Evolutionary conservation across 805 yeast species (phyloP), one percentile per base, ranked within the genome.

Genomic region (Komagataella kurtzmanii): DNA sequence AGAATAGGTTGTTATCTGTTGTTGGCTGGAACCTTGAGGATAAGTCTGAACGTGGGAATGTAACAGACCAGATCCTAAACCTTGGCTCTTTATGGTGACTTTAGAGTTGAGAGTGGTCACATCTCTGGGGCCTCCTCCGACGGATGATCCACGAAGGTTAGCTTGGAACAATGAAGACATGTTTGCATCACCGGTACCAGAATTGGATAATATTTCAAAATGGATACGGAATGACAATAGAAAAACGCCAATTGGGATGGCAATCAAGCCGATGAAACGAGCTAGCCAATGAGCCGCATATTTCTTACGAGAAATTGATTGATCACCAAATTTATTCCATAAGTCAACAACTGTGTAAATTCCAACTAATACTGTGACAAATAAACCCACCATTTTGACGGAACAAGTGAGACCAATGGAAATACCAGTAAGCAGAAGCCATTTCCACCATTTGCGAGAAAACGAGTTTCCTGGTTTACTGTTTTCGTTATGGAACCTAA

Each of bases 341-440:
- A 93, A 73, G 61, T 93, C 97, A 51, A 80, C 84, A 45, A 87
- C 73, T 19, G 97, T 89, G 68, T 91, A 88, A 55, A 88, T 77
- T 49, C 99, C 99, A 52, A 93, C 89, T 56, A 89, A 70, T 17
- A 88, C 67, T 53, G 95, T 91, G 54, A 88, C 87, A 61, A 93
- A 88, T 52, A 91, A 75, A 60, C 99, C 99, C 53, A 93, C 98
- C 96, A 90, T 88, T 69, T 93, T 93, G 53, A 89, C 95, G 24
- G 96, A 85, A 63, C 91, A 84, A 17, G 90, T 85, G 65, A 93
- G 86, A 46, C 99, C 98, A 18, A 44, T 17, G 48, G 80, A 73
- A 50, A 88, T 69, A 57, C 99, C 99, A 7, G 96, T 85, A 53
- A 85, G 69, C 21, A 84, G 59, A 50, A 93, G 68, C 96, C 97